Conservation (phyloP, 2,329 filamentous ascomycete genomes). For the Neopestalotiopsis sp. region DNA sequence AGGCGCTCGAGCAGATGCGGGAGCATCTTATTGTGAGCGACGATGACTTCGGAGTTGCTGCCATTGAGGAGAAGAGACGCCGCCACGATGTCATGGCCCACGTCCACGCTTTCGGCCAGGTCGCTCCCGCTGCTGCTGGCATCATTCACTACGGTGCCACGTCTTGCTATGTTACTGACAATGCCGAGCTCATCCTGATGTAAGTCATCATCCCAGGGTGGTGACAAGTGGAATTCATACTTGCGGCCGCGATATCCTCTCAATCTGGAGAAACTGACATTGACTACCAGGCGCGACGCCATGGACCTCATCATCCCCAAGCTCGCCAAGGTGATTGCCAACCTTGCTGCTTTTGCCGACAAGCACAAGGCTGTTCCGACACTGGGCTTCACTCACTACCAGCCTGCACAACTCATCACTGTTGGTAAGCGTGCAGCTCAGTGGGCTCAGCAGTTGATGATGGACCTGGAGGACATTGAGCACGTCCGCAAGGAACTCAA, state of each 20-base stretch:
- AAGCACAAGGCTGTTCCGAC: constrained; percentile 75
- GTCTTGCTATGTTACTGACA: constrained; percentile 70
- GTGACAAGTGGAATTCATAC: no score
- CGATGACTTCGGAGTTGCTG: constrained; percentile 75
- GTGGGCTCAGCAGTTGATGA: constrained; percentile 76
- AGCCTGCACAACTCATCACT: constrained; percentile 47
- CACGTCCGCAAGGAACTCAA: constrained; percentile 68
- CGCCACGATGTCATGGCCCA: constrained; percentile 70
- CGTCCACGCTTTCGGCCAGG: constrained; percentile 76
- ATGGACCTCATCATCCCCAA: constrained; percentile 79
- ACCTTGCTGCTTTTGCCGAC: constrained; percentile 74
- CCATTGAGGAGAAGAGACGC: constrained; percentile 76
- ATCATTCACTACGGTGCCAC: constrained; percentile 81
- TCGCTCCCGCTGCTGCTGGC: constrained; percentile 55
- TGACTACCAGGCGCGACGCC: constrained; percentile 55
- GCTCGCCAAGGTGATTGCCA: constrained; percentile 78
- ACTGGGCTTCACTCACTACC: constrained; percentile 78
- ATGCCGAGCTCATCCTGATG: constrained; percentile 60
- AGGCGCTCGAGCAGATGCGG: constrained; percentile 79
- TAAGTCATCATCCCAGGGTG: no score
- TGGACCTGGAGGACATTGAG: constrained; percentile 78
- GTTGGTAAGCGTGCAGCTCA: constrained; percentile 72
- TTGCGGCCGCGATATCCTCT: no score
- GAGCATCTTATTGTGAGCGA: constrained; percentile 77
- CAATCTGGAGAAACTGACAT: no score